Percentiles rank a stretch among this genome's conserved stretches.
These are phyloP conservation scores for Cyclotella distinguenda DNA, from an alignment of 108 stramenopile species.

Conservation along the genomic window DNA sequence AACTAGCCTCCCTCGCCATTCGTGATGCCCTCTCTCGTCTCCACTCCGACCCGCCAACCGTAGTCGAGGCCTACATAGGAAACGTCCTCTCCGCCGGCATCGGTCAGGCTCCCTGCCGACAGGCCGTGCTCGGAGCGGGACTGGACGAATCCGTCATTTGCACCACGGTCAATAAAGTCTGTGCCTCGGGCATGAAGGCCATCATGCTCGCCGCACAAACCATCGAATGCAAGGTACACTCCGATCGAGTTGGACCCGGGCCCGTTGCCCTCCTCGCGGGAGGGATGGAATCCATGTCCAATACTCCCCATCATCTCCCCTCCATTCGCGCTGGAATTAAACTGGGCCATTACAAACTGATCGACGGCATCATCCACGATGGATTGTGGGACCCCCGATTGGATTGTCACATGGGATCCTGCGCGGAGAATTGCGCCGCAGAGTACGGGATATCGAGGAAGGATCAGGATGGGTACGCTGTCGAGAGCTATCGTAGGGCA, in stretches of 20 bases:
- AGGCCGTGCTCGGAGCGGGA: conserved; percentile 65
- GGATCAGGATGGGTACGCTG: conserved; percentile 92
- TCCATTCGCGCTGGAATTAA: conserved; percentile 64
- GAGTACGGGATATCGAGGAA: conserved; percentile 82
- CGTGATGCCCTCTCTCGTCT: conserved; percentile 58
- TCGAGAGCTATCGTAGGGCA: conserved; percentile 83
- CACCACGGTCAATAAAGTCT: conserved; percentile 94
- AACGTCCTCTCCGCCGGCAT: conserved; percentile 94
- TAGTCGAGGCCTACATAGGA: conserved; percentile 92
- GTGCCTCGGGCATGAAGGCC: conserved; percentile 94
- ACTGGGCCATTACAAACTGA: conserved; percentile 67
- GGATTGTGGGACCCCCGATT: conserved; percentile 96
- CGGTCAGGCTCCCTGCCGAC: conserved; percentile 96
- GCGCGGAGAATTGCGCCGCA: conserved; percentile 89
- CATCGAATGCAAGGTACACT: conserved; percentile 40
- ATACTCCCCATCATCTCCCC: conserved; percentile 92
- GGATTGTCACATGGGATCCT: conserved; percentile 95
- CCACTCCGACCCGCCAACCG: conserved; percentile 43
- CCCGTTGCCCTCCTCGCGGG: conserved; percentile 82
- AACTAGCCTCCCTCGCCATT: conserved; percentile 85
- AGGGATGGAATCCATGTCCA: conserved; percentile 97
- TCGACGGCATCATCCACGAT: conserved; percentile 90
- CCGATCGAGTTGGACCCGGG: not conserved
- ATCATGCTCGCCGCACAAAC: conserved; percentile 82
- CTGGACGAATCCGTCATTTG: conserved; percentile 61